A percentile compares a stretch with the other conserved stretches of the same genome.
Evolutionary conservation across 345 rosid genomes (phyloP).

Genomic region (Crucihimalaya himalaica): DNA sequence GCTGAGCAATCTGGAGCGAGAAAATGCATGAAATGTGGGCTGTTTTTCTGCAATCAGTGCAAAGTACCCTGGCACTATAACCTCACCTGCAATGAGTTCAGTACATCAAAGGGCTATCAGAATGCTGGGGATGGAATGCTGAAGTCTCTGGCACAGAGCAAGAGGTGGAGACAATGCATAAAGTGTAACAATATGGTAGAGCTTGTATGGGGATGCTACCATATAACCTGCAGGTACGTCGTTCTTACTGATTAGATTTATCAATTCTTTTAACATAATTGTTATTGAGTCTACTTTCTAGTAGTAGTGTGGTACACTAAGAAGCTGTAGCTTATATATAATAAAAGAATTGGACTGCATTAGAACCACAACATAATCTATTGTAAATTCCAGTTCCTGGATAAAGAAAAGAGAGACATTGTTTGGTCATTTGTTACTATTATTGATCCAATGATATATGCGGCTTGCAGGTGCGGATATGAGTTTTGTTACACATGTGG

Average conservation of each 20-base stretch:
- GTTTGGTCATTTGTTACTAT: slow-evolving; percentile 8
- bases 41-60: slow-evolving; percentile 66
- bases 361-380: background rate
- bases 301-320: background rate
- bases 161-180: slow-evolving; percentile 52
- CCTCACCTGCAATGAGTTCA: slow-evolving; percentile 52
- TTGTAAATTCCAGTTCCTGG: background rate
- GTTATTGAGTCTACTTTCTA: background rate
- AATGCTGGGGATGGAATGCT: slow-evolving; percentile 53
- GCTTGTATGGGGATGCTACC: slow-evolving; percentile 58
- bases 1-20: slow-evolving; percentile 46
- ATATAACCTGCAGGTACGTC: slow-evolving; percentile 54
- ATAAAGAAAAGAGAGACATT: background rate
- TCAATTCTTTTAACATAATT: background rate
- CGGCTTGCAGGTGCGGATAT: slow-evolving; percentile 49
- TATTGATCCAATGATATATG: background rate
- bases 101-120: slow-evolving; percentile 46
- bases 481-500: slow-evolving; percentile 74
- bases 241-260: background rate
- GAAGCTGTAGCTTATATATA: background rate
- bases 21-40: slow-evolving; percentile 62
- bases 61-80: slow-evolving; percentile 75
- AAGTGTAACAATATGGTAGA: slow-evolving; percentile 58
- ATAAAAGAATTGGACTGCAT: background rate
- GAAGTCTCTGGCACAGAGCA: slow-evolving; percentile 50